Base-by-base conservation (phyloP, 345 rosid genomes). In the Populus ilicifolia region DNA sequence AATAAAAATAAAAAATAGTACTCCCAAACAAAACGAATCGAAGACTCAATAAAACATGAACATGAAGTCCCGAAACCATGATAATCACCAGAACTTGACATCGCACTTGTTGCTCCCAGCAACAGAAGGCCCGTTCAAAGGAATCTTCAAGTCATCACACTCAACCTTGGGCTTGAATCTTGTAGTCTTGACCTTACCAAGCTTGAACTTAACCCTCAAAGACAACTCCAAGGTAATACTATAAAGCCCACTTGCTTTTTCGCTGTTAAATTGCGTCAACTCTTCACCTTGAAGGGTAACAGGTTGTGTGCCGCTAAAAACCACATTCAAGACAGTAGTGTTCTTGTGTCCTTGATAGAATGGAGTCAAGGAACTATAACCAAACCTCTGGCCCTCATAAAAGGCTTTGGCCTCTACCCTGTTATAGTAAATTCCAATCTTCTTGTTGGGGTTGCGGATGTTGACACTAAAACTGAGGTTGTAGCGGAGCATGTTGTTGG, bases 341-440 rank as follows among this genome's bases (percentile, higher is more conserved):
- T 81, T 92, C 84, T 92, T 94, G 83, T 89, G 92, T 27, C 97
- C 98, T 75, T 94, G 96, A 41, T 89, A 94, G 71, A 94, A 92
- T 17, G 93, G 89, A 35, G 75, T 48, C 59, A 89, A 70, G 18
- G 39, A 5, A 12, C 21, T 50, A n/a, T 84, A 6, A 14, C 70
- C 65, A 41, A 94, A 78, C 70, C 96, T 76, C 30, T 78, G 75
- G 50, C 84, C 79, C 48, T 86, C 88, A 64, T 86, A 86, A 59
- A 44, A 70, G 0, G 76, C 75, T 61, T 78, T 71, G 17, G 80
- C 87, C 64, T 86, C 87, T 38, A 86, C 78, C 48, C 66, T 69
- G 6, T 84, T 84, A 41, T 84, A 86, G 81, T 84, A 82, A 59
- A 86, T 72, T 9, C 87, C 89, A 39, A 84, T 82, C 78, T 69